phyloP scores from a whole-genome alignment of 441 rosid species.

The Gossypium lobatum region DNA sequence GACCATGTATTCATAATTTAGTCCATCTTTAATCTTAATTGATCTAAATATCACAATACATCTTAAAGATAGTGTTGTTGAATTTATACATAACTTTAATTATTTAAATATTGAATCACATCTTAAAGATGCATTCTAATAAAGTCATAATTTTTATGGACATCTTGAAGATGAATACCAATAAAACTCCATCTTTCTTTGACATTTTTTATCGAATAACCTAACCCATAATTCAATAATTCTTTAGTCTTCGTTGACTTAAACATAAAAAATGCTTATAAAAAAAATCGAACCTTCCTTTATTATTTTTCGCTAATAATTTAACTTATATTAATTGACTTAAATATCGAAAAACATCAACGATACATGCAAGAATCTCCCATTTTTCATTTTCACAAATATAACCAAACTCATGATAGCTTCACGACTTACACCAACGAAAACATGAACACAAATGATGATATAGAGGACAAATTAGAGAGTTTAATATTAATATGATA shows the following conservation, averaged over 20 bases:
- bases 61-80: no score
- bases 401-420: neutral
- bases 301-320: neutral
- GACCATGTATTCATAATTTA: no score
- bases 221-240: no score
- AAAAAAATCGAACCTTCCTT: neutral
- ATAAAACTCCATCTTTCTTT: neutral
- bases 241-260: no score
- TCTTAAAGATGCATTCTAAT: no score
- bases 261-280: neutral
- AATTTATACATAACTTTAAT: no score
- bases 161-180: neutral
- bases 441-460: neutral
- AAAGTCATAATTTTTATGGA: neutral
- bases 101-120: no score
- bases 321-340: neutral
- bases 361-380: neutral
- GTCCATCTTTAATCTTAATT: no score
- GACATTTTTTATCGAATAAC: neutral
- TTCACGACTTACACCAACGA: neutral
- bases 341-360: neutral
- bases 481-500: slow-evolving; percentile 10
- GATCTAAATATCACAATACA: no score
- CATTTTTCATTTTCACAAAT: neutral
- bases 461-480: neutral